A percentile compares a stretch with the other conserved stretches of the same genome.
Evolutionary conservation across 1,139 yeast species (phyloP).

Genomic region (Pichia sp.): DNA sequence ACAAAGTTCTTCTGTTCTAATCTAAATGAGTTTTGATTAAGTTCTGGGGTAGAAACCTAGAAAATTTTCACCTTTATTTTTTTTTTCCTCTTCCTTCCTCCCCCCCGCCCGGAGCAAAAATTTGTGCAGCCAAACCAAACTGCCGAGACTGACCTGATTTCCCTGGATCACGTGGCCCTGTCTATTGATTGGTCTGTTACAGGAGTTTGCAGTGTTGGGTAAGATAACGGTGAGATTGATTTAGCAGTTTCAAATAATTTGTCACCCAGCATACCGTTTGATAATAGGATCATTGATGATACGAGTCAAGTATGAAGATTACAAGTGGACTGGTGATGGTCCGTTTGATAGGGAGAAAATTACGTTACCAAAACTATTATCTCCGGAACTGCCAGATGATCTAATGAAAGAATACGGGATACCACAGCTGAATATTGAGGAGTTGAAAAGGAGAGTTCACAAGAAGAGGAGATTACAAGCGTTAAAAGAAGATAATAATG

Average conservation of each 20-base stretch:
- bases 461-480: not conserved
- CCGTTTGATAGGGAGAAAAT: conserved; percentile 1
- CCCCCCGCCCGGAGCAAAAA: no score
- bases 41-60: not conserved
- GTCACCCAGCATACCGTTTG: no score
- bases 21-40: not conserved
- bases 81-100: no score
- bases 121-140: no score
- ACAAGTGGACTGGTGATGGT: conserved; percentile 3
- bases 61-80: conserved; percentile 1
- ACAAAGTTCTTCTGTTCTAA: not conserved
- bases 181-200: no score
- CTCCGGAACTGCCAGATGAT: conserved; percentile 9
- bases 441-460: conserved; percentile 1
- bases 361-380: conserved; percentile 12
- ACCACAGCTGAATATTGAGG: conserved; percentile 9
- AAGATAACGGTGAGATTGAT: no score
- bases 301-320: conserved; percentile 4
- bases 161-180: no score
- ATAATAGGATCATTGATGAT: not conserved
- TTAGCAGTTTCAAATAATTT: no score
- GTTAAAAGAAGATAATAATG: not conserved
- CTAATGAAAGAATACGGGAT: conserved; percentile 4
- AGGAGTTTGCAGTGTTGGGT: no score
- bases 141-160: no score